Percentiles rank a stretch among this genome's conserved stretches.
These are phyloP conservation scores for Sporisorium reilianum DNA, from an alignment of 1,284 basidiomycete species.

Conservation along the genomic window DNA sequence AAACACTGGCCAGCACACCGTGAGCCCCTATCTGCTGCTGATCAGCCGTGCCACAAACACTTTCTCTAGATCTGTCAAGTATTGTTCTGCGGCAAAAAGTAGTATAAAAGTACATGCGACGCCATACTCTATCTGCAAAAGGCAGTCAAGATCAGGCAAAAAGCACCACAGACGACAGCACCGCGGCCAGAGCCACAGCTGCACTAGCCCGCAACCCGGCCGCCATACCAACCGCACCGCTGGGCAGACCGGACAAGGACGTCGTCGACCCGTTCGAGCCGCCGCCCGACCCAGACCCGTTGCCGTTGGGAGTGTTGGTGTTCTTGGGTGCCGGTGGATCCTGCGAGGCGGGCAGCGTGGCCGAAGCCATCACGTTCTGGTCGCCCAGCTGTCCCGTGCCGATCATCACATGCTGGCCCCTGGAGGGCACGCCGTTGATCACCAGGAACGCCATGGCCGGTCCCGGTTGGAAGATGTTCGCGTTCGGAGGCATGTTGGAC, in stretches of 20 bases:
- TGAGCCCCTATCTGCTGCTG: too few species aligned
- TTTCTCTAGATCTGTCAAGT: too few species aligned
- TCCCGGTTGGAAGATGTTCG: slow-evolving; percentile 78
- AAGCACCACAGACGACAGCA: slow-evolving; percentile 7
- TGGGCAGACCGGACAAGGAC: slow-evolving; percentile 3
- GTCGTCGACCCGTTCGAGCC: neutral
- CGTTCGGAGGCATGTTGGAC: slow-evolving; percentile 67
- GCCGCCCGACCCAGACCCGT: slow-evolving; percentile 8
- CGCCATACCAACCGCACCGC: slow-evolving; percentile 4
- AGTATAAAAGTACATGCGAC: slow-evolving; percentile 5
- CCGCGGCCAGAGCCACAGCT: slow-evolving; percentile 6
- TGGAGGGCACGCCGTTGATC: slow-evolving; percentile 77
- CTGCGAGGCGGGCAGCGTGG: slow-evolving; percentile 37
- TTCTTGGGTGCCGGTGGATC: slow-evolving; percentile 32
- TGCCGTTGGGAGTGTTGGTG: slow-evolving; percentile 1
- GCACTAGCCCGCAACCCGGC: neutral
- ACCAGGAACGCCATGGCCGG: slow-evolving; percentile 82
- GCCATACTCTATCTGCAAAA: neutral
- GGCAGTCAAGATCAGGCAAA: slow-evolving; percentile 10
- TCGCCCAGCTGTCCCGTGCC: slow-evolving; percentile 52
- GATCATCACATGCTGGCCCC: slow-evolving; percentile 73
- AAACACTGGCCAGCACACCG: too few species aligned
- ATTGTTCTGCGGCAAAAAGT: too few species aligned
- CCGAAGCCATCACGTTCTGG: slow-evolving; percentile 25
- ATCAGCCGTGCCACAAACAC: too few species aligned